Conservation (phyloP, 2,329 filamentous ascomycete species). For the Cytospora mali region DNA sequence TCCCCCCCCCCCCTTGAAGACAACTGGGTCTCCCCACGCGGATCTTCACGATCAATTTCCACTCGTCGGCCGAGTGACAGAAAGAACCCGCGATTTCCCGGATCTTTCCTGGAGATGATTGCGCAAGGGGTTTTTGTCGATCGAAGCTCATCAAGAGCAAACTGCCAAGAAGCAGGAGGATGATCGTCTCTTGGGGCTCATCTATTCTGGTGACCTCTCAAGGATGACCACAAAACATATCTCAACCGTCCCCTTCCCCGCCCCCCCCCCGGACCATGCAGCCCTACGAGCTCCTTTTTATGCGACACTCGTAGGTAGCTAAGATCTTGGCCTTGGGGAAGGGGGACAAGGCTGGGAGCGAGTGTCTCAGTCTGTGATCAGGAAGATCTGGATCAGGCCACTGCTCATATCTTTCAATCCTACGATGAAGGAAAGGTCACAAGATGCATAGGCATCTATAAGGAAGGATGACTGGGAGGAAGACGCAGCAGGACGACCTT, state of each 20-base stretch:
- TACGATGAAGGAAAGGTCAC: background rate
- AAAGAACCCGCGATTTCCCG: background rate
- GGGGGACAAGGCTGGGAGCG: background rate
- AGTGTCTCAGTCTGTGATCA: background rate
- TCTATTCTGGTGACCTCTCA: background rate
- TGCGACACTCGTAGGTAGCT: slow-evolving; percentile 10
- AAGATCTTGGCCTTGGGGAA: slow-evolving; percentile 11
- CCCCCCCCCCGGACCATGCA: slow-evolving; percentile 4
- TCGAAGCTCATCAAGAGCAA: background rate
- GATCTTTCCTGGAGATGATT: background rate
- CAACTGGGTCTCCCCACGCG: background rate
- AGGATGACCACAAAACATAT: background rate
- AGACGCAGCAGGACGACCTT: too few species aligned
- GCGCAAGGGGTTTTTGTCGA: background rate
- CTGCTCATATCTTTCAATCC: background rate
- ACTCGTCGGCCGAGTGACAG: background rate
- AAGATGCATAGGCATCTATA: slow-evolving; percentile 6
- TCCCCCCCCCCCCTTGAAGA: background rate
- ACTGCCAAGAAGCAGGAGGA: background rate
- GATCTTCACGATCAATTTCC: too few species aligned
- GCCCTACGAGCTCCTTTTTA: slow-evolving; percentile 16
- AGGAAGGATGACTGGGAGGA: background rate
- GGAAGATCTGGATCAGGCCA: slow-evolving; percentile 6
- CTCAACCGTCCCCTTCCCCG: background rate
- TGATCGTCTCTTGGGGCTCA: background rate